Evolutionary conservation across 805 yeast genomes (phyloP).

Genomic region (Lachancea mirantina): DNA sequence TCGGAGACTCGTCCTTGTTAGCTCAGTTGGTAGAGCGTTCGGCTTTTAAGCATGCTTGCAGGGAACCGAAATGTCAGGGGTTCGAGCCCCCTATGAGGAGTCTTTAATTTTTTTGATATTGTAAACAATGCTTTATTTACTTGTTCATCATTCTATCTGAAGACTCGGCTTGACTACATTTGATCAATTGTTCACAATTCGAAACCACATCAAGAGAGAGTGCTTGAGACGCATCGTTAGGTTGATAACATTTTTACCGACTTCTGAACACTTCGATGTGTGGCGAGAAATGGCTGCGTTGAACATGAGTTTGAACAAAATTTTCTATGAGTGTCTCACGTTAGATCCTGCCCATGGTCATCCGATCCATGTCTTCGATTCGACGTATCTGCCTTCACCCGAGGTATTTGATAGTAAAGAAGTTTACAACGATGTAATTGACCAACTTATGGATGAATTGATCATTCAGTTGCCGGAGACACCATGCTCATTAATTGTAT

Average conservation of each 20-base stretch:
- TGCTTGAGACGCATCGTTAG: too few relatives aligned
- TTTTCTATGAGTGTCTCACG: slow-evolving; percentile 53
- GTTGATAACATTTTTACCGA: too few relatives aligned
- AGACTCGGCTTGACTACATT: background rate
- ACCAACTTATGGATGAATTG: slow-evolving; percentile 51
- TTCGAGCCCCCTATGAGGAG: slow-evolving; percentile 47
- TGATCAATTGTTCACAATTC: too few relatives aligned
- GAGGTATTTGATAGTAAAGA: slow-evolving; percentile 35
- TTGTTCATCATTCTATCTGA: background rate
- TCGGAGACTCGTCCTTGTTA: slow-evolving; percentile 42
- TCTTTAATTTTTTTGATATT: slow-evolving; percentile 21
- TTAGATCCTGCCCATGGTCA: slow-evolving; percentile 59
- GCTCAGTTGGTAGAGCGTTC: slow-evolving; percentile 69
- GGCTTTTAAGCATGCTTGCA: slow-evolving; percentile 46
- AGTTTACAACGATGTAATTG: slow-evolving; percentile 33
- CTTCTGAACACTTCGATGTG: too few relatives aligned
- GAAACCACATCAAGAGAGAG: too few relatives aligned
- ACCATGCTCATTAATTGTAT: slow-evolving; percentile 62
- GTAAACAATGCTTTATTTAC: background rate
- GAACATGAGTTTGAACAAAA: slow-evolving; percentile 33
- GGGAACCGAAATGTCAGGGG: slow-evolving; percentile 44
- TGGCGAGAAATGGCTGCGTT: slow-evolving; percentile 11
- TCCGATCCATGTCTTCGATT: slow-evolving; percentile 77
- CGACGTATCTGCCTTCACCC: slow-evolving; percentile 68
- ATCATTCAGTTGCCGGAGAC: slow-evolving; percentile 51